phyloP scores from a whole-genome alignment of 1,284 basidiomycete genomes.

The Sporisorium iseilematis-ciliati region DNA sequence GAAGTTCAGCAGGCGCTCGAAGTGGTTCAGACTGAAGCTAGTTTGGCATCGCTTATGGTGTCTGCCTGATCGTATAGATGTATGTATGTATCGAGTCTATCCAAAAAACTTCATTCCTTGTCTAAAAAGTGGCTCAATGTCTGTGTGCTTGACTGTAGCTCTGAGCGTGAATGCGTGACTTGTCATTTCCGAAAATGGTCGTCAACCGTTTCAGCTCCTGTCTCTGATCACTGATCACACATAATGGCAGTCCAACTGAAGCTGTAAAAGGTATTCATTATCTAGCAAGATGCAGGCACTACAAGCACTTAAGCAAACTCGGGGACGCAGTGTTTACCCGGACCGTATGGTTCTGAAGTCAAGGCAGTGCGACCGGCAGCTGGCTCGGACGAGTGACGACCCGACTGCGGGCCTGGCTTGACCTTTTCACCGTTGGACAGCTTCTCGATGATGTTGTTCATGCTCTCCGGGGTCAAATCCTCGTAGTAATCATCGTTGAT shows the following conservation, averaged over 20 bases:
- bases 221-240: no score
- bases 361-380: slow-evolving; percentile 86
- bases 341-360: slow-evolving; percentile 88
- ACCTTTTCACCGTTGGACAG: slow-evolving; percentile 87
- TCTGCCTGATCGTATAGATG: slow-evolving; percentile 24
- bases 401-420: slow-evolving; percentile 90
- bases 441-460: slow-evolving; percentile 86
- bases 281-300: slow-evolving; percentile 10
- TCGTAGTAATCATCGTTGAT: slow-evolving; percentile 98
- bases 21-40: slow-evolving; percentile 87
- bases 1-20: slow-evolving; percentile 94
- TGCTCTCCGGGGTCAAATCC: slow-evolving; percentile 92
- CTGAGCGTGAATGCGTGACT: background rate
- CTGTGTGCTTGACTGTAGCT: background rate
- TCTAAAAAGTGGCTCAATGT: background rate
- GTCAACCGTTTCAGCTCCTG: background rate
- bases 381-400: slow-evolving; percentile 82
- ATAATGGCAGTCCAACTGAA: background rate
- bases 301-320: slow-evolving; percentile 77
- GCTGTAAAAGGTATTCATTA: slow-evolving; percentile 25
- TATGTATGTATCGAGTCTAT: background rate
- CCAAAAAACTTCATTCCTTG: background rate
- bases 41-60: slow-evolving; percentile 73
- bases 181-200: background rate
- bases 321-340: slow-evolving; percentile 86